Evolutionary conservation across 345 rosid species (phyloP).

Genomic region (Balakata baccata): DNA sequence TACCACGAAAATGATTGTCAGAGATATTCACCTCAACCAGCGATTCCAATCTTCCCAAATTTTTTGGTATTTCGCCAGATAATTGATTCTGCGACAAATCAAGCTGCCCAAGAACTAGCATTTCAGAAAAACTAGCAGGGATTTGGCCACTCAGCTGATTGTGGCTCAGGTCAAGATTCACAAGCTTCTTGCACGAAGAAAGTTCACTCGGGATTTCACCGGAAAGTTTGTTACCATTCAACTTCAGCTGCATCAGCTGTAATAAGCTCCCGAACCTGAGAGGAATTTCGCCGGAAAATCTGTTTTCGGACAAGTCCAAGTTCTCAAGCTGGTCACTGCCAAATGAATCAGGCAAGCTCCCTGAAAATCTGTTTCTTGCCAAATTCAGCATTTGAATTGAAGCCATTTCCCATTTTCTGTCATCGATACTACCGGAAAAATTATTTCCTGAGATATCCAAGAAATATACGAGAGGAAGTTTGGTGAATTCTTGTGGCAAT

Average conservation of each 20-base stretch:
- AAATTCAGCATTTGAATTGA: conserved; percentile 75
- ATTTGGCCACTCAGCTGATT: conserved; percentile 61
- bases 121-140: conserved; percentile 39
- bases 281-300: conserved; percentile 58
- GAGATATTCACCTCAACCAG: conserved; percentile 32
- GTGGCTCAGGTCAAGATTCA: conserved; percentile 69
- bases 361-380: conserved; percentile 53
- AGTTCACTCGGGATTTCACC: conserved; percentile 68
- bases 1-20: conserved; percentile 44
- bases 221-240: conserved; percentile 48
- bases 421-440: conserved; percentile 51
- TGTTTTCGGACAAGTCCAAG: conserved; percentile 59
- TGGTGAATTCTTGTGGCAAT: conserved; percentile 47
- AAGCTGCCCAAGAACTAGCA: conserved; percentile 66
- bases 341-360: conserved; percentile 52
- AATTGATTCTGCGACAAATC: conserved; percentile 68
- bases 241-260: conserved; percentile 56
- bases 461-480: conserved; percentile 62
- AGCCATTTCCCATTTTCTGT: conserved; percentile 59
- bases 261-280: conserved; percentile 36
- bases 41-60: conserved; percentile 27
- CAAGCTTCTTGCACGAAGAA: conserved; percentile 68
- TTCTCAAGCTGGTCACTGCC: conserved; percentile 59
- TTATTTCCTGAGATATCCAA: conserved; percentile 72
- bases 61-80: conserved; percentile 58